A percentile compares a stretch with the other conserved stretches of the same genome.
These are phyloP conservation scores for Silybum marianum DNA, from an alignment of 129 eudicot species.

Conservation along the genomic window DNA sequence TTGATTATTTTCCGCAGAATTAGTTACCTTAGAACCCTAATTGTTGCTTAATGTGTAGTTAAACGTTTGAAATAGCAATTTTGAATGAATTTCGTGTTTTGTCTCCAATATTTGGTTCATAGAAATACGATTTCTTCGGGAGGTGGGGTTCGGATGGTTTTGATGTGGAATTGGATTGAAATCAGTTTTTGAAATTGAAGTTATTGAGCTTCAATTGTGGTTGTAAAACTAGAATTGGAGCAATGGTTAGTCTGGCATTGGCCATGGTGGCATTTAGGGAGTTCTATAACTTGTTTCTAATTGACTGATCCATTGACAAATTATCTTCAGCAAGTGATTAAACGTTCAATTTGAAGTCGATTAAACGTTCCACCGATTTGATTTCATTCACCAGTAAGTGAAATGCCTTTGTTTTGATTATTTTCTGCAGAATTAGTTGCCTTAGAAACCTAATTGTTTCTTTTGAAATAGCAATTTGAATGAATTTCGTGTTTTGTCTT, in stretches of 20 bases:
- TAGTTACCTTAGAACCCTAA: conserved; percentile 18
- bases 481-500: not conserved
- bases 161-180: conserved; percentile 1
- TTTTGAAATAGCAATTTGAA: not conserved
- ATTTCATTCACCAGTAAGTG: conserved; percentile 21
- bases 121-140: not conserved
- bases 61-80: not conserved
- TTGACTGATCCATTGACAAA: not conserved
- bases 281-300: not conserved
- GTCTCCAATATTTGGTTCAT: not conserved
- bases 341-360: conserved; percentile 12
- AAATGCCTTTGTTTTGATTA: not conserved
- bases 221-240: not conserved
- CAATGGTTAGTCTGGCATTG: not conserved
- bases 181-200: conserved; percentile 4
- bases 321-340: conserved; percentile 10
- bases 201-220: conserved; percentile 13
- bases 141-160: not conserved
- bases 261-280: not conserved
- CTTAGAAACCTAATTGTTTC: conserved; percentile 22
- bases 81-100: not conserved
- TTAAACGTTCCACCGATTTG: conserved; percentile 3
- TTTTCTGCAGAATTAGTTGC: not conserved
- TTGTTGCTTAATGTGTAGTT: not conserved
- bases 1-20: not conserved